Conservation (phyloP, 768 basidiomycete genomes). For the Hydnum rufescens region DNA sequence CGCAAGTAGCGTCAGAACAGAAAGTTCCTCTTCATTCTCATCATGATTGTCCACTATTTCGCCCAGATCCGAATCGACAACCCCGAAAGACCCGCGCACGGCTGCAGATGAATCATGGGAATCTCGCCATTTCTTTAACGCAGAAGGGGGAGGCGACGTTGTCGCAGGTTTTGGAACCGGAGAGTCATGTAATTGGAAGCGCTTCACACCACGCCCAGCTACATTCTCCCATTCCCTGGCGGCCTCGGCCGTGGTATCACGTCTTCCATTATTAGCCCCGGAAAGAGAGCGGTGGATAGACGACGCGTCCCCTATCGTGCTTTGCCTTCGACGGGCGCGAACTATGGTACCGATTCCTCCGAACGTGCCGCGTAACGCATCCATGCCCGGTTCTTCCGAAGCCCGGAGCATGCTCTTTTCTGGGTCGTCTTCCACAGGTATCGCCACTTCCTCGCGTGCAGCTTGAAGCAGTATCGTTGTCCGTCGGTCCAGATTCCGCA, state of each 20-base stretch:
- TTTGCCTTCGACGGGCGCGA: constrained; percentile 10
- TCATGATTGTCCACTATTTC: neutral
- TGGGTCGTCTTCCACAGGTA: constrained; percentile 43
- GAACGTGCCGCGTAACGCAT: constrained; percentile 76
- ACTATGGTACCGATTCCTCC: constrained; percentile 85
- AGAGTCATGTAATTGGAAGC: neutral
- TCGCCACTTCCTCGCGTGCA: constrained; percentile 46
- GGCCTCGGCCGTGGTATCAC: neutral
- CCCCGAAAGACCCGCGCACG: neutral
- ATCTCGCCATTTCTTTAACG: neutral
- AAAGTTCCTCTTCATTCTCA: neutral
- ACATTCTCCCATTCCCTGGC: neutral
- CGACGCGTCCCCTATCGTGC: neutral
- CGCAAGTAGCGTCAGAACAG: neutral
- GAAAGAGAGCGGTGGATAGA: neutral
- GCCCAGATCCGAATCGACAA: neutral
- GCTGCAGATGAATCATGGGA: neutral
- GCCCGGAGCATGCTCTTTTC: neutral
- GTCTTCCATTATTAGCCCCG: neutral
- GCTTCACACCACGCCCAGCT: neutral
- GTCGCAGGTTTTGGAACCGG: neutral
- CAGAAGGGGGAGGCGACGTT: neutral
- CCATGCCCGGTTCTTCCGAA: constrained; percentile 78
- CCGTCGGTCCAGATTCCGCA: constrained; percentile 63
- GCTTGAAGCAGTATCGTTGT: constrained; percentile 83